These are phyloP conservation scores for Euphrasia confusa DNA, from an alignment of 257 asterid species.

Conservation along the genomic window DNA sequence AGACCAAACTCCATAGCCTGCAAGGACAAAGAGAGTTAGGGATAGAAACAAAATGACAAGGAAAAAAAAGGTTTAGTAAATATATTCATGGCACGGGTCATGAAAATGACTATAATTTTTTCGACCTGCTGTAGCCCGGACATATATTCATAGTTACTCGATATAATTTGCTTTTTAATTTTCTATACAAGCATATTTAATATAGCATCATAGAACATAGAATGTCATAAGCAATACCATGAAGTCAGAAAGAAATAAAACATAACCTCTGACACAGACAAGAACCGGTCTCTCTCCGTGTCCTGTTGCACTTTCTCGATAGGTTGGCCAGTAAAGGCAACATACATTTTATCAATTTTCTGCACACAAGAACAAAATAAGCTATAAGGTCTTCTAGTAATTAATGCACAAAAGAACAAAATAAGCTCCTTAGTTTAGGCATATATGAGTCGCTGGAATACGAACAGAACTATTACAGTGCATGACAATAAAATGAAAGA, in stretches of 20 bases:
- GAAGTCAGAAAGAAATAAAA: slow-evolving; percentile 17
- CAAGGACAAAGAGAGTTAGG: slow-evolving; percentile 17
- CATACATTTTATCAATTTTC: slow-evolving; percentile 89
- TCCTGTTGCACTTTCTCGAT: slow-evolving; percentile 72
- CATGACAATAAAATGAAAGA: slow-evolving; percentile 2
- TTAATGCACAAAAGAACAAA: neutral
- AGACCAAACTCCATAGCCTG: slow-evolving; percentile 98
- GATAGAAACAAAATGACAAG: neutral
- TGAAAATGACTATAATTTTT: too few relatives aligned
- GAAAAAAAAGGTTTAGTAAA: neutral
- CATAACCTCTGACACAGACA: slow-evolving; percentile 81
- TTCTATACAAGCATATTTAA: neutral
- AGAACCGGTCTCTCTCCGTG: slow-evolving; percentile 86
- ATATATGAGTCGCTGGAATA: neutral
- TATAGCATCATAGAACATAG: slow-evolving; percentile 6
- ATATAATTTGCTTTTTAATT: neutral
- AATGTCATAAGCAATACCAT: slow-evolving; percentile 3
- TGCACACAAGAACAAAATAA: slow-evolving; percentile 34
- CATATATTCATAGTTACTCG: neutral
- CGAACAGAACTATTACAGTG: neutral
- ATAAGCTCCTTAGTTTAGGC: neutral
- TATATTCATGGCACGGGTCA: too few relatives aligned
- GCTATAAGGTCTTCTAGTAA: neutral
- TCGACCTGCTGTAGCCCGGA: too few relatives aligned
- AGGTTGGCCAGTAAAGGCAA: slow-evolving; percentile 88